Percentiles rank a stretch among this genome's conserved stretches.
phyloP scores from a whole-genome alignment of 176 grass and related monocot genomes.

The Triticum timopheevii region DNA sequence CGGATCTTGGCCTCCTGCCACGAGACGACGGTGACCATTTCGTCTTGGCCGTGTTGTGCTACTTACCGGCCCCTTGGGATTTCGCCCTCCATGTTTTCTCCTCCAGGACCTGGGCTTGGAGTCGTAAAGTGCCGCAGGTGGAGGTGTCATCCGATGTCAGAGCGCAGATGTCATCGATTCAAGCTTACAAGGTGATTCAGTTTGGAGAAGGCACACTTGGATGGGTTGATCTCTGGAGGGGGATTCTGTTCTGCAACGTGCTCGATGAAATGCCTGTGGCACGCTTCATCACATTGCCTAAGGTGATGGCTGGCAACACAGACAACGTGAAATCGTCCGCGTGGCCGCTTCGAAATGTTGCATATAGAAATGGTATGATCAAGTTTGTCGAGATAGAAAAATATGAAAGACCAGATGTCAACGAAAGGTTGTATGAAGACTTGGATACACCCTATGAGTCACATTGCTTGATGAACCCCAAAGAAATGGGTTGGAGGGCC shows the following conservation, averaged over 20 bases:
- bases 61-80: neutral
- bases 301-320: neutral
- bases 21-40: neutral
- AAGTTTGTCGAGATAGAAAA: slow-evolving; percentile 7
- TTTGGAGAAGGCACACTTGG: neutral
- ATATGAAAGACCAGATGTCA: neutral
- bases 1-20: neutral
- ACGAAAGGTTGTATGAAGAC: no score
- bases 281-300: neutral
- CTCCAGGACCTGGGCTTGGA: neutral
- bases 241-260: neutral
- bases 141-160: neutral
- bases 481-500: neutral
- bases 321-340: neutral
- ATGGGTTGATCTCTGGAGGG: neutral
- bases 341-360: neutral
- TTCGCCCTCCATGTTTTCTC: neutral
- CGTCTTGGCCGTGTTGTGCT: neutral
- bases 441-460: neutral
- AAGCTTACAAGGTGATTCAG: neutral
- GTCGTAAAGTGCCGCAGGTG: neutral
- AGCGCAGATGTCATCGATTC: neutral
- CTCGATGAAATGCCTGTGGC: neutral
- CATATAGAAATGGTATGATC: neutral
- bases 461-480: neutral